Conservation (phyloP, 139 green algal genomes). For the Gonium pectorale region DNA sequence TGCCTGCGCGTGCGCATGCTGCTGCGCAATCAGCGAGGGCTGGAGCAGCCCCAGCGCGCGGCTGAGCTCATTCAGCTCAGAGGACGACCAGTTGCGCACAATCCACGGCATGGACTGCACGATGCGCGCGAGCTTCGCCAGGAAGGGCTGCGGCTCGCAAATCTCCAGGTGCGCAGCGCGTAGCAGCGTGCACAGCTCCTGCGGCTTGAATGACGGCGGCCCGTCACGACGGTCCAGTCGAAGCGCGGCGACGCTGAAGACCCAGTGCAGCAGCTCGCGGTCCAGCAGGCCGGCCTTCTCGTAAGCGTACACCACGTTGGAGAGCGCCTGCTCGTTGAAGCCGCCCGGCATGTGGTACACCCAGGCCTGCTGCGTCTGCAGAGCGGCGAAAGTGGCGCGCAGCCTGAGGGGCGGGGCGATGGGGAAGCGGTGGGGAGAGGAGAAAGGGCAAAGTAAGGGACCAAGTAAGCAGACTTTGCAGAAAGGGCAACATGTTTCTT, state of each 20-base stretch:
- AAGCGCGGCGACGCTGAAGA: slow-evolving; percentile 63
- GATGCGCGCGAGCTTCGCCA: slow-evolving; percentile 37
- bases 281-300: slow-evolving; percentile 64
- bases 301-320: slow-evolving; percentile 70
- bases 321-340: slow-evolving; percentile 76
- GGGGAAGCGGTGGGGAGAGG: no score
- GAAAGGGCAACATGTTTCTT: no score
- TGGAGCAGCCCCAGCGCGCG: slow-evolving; percentile 51
- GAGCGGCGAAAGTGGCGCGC: slow-evolving; percentile 50
- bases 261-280: slow-evolving; percentile 56
- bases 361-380: slow-evolving; percentile 50
- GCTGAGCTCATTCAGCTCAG: slow-evolving; percentile 49
- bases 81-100: slow-evolving; percentile 38
- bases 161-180: slow-evolving; percentile 48
- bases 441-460: no score
- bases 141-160: slow-evolving; percentile 47
- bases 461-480: no score
- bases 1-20: slow-evolving; percentile 1
- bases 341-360: slow-evolving; percentile 47
- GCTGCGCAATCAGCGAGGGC: not conserved
- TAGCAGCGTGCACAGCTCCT: slow-evolving; percentile 59
- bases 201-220: slow-evolving; percentile 50
- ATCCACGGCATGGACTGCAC: slow-evolving; percentile 43
- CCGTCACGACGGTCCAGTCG: slow-evolving; percentile 50
- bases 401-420: no score